phyloP scores from a whole-genome alignment of 192 early-diverging fungal species.

The Backusella circina region DNA sequence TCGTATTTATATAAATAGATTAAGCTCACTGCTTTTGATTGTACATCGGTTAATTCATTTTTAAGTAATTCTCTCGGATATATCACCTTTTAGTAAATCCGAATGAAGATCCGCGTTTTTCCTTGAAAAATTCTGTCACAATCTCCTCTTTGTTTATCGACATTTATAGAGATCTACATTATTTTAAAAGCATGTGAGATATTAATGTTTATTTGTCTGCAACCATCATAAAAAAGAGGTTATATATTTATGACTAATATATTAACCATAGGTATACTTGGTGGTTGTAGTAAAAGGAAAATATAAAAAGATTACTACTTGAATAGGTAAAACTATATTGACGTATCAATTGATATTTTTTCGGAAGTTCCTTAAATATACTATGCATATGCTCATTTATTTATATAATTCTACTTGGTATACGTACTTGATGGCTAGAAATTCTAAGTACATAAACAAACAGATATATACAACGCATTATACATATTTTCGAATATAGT shows the following conservation, averaged over 20 bases:
- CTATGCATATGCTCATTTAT: not conserved
- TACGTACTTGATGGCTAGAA: not conserved
- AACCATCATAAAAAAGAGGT: not conserved
- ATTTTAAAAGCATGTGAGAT: not conserved
- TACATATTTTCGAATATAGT: not conserved
- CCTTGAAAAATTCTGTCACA: not conserved
- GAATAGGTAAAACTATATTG: not conserved
- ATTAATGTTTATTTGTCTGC: not conserved
- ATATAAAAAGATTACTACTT: not conserved
- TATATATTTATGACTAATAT: not conserved
- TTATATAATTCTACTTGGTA: not conserved
- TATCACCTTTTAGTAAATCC: not conserved
- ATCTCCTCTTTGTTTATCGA: not conserved
- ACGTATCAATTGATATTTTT: not conserved
- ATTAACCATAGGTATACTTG: not conserved
- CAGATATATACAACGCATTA: not conserved
- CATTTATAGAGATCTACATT: not conserved
- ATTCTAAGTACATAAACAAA: not conserved
- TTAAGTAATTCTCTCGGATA: not conserved
- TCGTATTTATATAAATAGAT: not conserved
- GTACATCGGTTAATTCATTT: not conserved
- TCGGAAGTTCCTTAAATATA: not conserved
- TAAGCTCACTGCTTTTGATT: not conserved
- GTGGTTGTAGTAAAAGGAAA: not conserved
- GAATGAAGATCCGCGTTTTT: not conserved